phyloP scores from a whole-genome alignment of 2,329 filamentous ascomycete species.

The Curvularia hawaiiensis region DNA sequence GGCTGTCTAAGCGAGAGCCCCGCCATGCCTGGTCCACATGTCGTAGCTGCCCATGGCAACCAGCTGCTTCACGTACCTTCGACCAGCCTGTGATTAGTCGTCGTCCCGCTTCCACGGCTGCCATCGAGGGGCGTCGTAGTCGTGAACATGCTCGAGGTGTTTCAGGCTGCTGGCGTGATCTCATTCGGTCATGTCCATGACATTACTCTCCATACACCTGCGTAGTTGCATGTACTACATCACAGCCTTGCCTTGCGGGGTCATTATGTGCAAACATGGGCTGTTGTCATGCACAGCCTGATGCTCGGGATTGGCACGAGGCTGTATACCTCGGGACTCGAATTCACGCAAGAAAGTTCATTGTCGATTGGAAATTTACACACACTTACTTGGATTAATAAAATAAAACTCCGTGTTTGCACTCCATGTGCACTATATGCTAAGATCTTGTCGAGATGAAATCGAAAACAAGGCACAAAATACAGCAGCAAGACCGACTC shows the following conservation, averaged over 20 bases:
- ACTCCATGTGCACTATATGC: neutral
- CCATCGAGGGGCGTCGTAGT: neutral
- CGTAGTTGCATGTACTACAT: neutral
- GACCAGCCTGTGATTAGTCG: neutral
- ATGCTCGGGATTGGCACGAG: neutral
- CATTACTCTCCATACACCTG: neutral
- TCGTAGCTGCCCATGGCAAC: constrained; percentile 10
- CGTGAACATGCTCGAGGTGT: neutral
- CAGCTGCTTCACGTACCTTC: constrained; percentile 16
- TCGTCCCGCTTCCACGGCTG: neutral
- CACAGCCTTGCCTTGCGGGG: neutral
- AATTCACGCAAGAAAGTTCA: neutral
- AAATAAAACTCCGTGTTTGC: neutral
- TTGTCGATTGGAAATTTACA: neutral
- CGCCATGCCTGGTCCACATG: constrained; percentile 15
- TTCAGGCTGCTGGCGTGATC: neutral
- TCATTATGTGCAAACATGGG: neutral
- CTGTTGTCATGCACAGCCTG: neutral
- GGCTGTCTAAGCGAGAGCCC: constrained; percentile 21
- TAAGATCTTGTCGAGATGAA: neutral
- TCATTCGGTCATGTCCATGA: neutral
- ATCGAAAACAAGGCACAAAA: neutral
- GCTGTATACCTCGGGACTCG: neutral
- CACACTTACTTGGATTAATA: neutral
- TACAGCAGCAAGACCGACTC: neutral